Conservation (phyloP, 2,329 filamentous ascomycete genomes). For the Fusarium agapanthi region DNA sequence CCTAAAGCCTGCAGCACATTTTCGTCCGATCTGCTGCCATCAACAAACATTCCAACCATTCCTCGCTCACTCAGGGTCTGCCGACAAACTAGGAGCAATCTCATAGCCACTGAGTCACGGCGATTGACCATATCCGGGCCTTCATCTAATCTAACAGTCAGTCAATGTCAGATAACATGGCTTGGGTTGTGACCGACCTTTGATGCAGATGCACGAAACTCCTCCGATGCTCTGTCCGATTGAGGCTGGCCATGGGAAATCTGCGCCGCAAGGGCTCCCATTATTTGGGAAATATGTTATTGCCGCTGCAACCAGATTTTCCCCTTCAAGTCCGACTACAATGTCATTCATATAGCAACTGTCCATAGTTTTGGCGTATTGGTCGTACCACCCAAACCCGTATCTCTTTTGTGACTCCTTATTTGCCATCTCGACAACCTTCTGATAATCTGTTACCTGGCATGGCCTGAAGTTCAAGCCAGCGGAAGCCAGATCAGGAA, state of each 20-base stretch:
- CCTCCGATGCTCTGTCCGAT: slow-evolving; percentile 64
- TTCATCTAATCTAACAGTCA: slow-evolving; percentile 50
- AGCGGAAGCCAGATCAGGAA: slow-evolving; percentile 50
- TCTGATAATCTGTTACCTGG: slow-evolving; percentile 55
- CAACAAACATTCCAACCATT: slow-evolving; percentile 64
- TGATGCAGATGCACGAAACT: slow-evolving; percentile 68
- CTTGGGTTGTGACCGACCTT: slow-evolving; percentile 54
- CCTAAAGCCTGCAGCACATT: slow-evolving; percentile 62
- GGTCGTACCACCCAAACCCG: slow-evolving; percentile 67
- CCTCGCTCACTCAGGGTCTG: slow-evolving; percentile 56
- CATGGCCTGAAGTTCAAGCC: slow-evolving; percentile 58
- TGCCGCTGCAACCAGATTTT: slow-evolving; percentile 60
- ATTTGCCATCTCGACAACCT: slow-evolving; percentile 60
- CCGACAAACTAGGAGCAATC: slow-evolving; percentile 63
- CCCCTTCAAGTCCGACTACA: slow-evolving; percentile 60
- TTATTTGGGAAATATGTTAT: slow-evolving; percentile 61
- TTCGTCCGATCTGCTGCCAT: slow-evolving; percentile 60
- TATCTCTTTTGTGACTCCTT: slow-evolving; percentile 56
- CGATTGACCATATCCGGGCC: slow-evolving; percentile 53
- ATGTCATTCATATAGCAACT: slow-evolving; percentile 61
- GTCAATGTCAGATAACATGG: slow-evolving; percentile 6
- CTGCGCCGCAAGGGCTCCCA: slow-evolving; percentile 56
- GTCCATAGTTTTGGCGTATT: slow-evolving; percentile 62
- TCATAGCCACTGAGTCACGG: slow-evolving; percentile 60
- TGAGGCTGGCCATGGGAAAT: slow-evolving; percentile 64